These are phyloP conservation scores for Tricholoma sp. DNA, from an alignment of 768 basidiomycete species.

Conservation along the genomic window DNA sequence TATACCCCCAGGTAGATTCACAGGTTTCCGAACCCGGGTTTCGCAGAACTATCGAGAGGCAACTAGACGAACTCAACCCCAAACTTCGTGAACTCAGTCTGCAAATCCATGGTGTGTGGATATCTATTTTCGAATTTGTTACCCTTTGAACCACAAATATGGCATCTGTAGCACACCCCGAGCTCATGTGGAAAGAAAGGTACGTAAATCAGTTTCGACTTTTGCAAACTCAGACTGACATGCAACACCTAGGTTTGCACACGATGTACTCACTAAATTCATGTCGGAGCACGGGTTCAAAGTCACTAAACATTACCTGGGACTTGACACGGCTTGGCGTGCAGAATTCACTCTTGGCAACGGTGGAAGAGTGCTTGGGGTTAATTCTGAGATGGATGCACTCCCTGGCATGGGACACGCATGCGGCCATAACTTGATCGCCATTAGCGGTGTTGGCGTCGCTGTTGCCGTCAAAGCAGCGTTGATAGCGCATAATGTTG, in stretches of 20 bases:
- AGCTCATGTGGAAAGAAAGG: slow-evolving; percentile 63
- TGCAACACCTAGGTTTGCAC: slow-evolving; percentile 50
- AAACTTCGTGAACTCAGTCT: slow-evolving; percentile 62
- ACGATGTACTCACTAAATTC: slow-evolving; percentile 61
- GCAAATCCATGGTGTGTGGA: slow-evolving; percentile 59
- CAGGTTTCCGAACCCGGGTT: slow-evolving; percentile 29
- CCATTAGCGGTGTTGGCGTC: slow-evolving; percentile 68
- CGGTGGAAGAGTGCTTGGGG: slow-evolving; percentile 62
- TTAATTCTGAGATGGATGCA: slow-evolving; percentile 81
- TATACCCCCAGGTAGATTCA: slow-evolving; percentile 7
- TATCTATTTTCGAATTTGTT: neutral
- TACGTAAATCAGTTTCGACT: slow-evolving; percentile 23
- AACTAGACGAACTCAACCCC: slow-evolving; percentile 45
- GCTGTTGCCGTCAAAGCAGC: slow-evolving; percentile 72
- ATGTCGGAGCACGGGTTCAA: slow-evolving; percentile 64
- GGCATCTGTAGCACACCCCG: slow-evolving; percentile 50
- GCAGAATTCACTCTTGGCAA: slow-evolving; percentile 60
- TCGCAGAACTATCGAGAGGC: slow-evolving; percentile 47
- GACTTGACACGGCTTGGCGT: slow-evolving; percentile 71
- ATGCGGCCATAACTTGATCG: slow-evolving; percentile 83
- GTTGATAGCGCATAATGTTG: slow-evolving; percentile 52
- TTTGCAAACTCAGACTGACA: slow-evolving; percentile 3
- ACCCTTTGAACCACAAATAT: neutral
- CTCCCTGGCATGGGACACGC: slow-evolving; percentile 55
- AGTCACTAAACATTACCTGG: slow-evolving; percentile 68